Conservation (phyloP, 768 basidiomycete species). For the Rhizopogon vinicolor region DNA sequence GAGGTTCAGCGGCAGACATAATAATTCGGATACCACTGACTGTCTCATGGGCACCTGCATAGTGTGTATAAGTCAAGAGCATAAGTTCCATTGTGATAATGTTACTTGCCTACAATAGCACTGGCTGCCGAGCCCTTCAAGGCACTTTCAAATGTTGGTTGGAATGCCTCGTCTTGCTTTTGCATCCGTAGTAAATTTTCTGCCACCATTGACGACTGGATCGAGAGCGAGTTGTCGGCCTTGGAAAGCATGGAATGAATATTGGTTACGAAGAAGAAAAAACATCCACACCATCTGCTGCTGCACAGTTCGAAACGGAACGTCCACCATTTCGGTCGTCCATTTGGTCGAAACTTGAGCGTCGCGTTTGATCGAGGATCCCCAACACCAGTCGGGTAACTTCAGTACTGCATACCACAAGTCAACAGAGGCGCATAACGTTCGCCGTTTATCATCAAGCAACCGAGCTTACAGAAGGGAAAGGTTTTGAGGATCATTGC, state of each 20-base stretch:
- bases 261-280: not conserved
- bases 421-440: not conserved
- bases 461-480: slow-evolving; percentile 1
- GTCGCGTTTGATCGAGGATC: slow-evolving; percentile 2
- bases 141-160: slow-evolving; percentile 1
- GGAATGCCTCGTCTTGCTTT: slow-evolving; percentile 4
- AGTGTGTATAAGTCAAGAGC: not conserved
- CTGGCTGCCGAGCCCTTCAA: slow-evolving; percentile 7
- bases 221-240: too few relatives aligned
- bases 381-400: slow-evolving; percentile 7
- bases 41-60: slow-evolving; percentile 2
- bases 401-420: slow-evolving; percentile 1
- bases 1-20: not conserved
- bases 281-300: not conserved
- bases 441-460: not conserved
- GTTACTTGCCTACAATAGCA: slow-evolving; percentile 6
- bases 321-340: slow-evolving; percentile 1
- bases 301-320: not conserved
- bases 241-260: too few relatives aligned
- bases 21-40: not conserved
- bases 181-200: slow-evolving; percentile 11
- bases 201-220: slow-evolving; percentile 3
- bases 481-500: not conserved
- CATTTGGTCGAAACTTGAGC: not conserved
- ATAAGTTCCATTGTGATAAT: not conserved